Conservation (phyloP, 345 rosid genomes). For the Hibiscus mutabilis region DNA sequence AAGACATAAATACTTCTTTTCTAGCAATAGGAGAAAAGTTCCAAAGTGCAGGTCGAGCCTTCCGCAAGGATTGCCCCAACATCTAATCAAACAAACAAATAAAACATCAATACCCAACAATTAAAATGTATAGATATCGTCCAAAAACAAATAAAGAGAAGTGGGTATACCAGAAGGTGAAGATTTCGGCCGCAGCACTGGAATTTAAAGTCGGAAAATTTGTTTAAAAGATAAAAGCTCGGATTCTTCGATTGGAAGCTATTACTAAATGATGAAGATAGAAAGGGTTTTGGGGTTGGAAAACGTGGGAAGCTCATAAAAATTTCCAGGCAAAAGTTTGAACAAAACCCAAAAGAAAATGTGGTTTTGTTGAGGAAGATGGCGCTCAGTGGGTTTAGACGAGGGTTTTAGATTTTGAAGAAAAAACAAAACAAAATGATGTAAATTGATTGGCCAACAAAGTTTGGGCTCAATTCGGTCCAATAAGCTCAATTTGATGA, state of each 20-base stretch:
- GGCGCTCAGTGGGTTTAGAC: neutral
- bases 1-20: neutral
- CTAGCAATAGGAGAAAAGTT: neutral
- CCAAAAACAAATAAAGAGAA: neutral
- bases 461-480: too few relatives aligned
- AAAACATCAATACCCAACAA: neutral
- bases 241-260: neutral
- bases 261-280: too few relatives aligned
- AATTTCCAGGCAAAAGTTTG: too few relatives aligned
- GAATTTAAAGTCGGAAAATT: neutral
- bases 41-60: neutral
- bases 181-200: neutral
- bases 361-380: neutral
- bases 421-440: too few relatives aligned
- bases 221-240: neutral
- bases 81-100: neutral
- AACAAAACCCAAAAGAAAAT: too few relatives aligned
- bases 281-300: too few relatives aligned
- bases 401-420: neutral
- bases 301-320: too few relatives aligned
- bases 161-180: neutral
- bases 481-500: too few relatives aligned
- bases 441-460: too few relatives aligned
- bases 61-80: slow-evolving; percentile 3
- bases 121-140: neutral